Percentiles rank a stretch among this genome's conserved stretches.
These are phyloP conservation scores for Pichia sp. DNA, from an alignment of 1,139 yeast species.

Conservation along the genomic window DNA sequence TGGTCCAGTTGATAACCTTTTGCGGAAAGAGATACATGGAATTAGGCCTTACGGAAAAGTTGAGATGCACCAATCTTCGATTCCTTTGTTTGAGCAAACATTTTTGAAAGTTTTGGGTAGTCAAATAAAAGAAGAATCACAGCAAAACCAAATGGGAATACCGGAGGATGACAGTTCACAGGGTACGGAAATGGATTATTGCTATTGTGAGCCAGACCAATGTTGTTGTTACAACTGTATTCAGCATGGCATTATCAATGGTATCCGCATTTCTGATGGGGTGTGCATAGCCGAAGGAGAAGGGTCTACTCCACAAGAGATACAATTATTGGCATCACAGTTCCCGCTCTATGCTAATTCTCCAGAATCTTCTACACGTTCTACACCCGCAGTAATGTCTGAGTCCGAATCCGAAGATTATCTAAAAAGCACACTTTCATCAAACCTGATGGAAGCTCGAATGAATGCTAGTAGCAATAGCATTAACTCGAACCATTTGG, in stretches of 20 bases:
- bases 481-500: neutral
- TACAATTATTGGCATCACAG: conserved; percentile 12
- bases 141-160: neutral
- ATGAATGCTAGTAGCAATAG: neutral
- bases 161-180: conserved; percentile 1
- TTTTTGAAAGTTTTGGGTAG: conserved; percentile 12
- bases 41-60: conserved; percentile 16
- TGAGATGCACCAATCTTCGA: conserved; percentile 13
- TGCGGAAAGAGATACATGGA: neutral
- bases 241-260: conserved; percentile 51
- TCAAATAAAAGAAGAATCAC: neutral
- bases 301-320: conserved; percentile 12
- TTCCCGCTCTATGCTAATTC: conserved; percentile 17
- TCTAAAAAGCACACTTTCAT: neutral
- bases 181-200: conserved; percentile 25
- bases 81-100: conserved; percentile 19
- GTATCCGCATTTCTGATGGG: conserved; percentile 43
- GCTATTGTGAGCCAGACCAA: conserved; percentile 42
- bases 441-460: neutral
- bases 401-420: conserved; percentile 1
- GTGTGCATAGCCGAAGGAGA: conserved; percentile 17
- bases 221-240: conserved; percentile 54
- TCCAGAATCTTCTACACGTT: conserved; percentile 3
- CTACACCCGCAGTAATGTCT: conserved; percentile 6
- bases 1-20: neutral